These are phyloP conservation scores for Saitozyma sp. DNA, from an alignment of 768 basidiomycete species.

Conservation along the genomic window DNA sequence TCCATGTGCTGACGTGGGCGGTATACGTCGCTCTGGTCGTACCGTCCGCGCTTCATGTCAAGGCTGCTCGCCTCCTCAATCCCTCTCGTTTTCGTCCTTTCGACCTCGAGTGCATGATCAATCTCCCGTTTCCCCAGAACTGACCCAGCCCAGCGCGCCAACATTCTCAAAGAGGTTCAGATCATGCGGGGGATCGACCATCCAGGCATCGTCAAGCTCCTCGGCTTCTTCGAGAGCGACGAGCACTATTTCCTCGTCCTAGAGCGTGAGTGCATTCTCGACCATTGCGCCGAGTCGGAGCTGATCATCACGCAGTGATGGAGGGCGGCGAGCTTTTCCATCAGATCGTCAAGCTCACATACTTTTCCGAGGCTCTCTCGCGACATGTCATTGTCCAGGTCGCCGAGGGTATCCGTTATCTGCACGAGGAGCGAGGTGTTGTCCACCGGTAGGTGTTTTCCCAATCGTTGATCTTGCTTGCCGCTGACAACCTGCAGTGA, in stretches of 20 bases:
- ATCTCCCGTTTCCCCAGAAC: neutral
- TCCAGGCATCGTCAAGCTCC: slow-evolving; percentile 86
- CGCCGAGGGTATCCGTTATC: slow-evolving; percentile 80
- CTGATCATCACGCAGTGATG: slow-evolving; percentile 65
- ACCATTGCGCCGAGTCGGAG: neutral
- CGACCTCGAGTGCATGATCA: too few species aligned
- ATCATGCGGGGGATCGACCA: slow-evolving; percentile 96
- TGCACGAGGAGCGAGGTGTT: slow-evolving; percentile 96
- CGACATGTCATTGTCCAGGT: slow-evolving; percentile 97
- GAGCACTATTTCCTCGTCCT: slow-evolving; percentile 94
- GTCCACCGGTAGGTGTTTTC: slow-evolving; percentile 68
- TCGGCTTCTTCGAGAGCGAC: slow-evolving; percentile 84
- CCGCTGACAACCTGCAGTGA: slow-evolving; percentile 57
- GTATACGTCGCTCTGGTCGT: too few species aligned
- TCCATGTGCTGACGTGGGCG: too few species aligned
- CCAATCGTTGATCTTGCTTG: slow-evolving; percentile 33
- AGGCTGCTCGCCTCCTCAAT: too few species aligned
- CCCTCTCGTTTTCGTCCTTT: too few species aligned
- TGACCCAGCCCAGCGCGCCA: slow-evolving; percentile 70
- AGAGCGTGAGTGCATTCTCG: slow-evolving; percentile 64
- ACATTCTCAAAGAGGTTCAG: slow-evolving; percentile 99
- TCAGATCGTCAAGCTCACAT: slow-evolving; percentile 82
- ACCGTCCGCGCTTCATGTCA: too few species aligned
- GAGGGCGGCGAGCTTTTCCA: slow-evolving; percentile 92
- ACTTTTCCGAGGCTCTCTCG: slow-evolving; percentile 95